These are phyloP conservation scores for Candida insectorum DNA, from an alignment of 805 yeast species.

Conservation along the genomic window DNA sequence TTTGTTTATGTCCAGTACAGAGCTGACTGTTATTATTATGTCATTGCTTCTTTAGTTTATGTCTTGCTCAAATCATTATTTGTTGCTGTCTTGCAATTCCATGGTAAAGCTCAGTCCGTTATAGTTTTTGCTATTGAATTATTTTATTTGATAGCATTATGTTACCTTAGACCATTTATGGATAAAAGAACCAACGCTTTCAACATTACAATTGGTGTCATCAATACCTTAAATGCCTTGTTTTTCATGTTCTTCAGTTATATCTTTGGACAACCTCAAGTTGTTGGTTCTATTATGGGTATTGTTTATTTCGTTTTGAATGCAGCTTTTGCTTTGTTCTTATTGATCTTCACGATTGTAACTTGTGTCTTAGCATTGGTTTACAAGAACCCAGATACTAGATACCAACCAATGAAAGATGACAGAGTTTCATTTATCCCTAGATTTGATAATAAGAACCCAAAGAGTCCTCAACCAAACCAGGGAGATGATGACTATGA, in stretches of 20 bases:
- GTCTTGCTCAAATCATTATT: slow-evolving; percentile 72
- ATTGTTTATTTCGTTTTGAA: slow-evolving; percentile 84
- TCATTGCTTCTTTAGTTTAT: slow-evolving; percentile 61
- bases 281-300: slow-evolving; percentile 90
- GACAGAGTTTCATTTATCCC: slow-evolving; percentile 96
- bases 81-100: slow-evolving; percentile 78
- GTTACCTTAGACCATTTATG: slow-evolving; percentile 83
- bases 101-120: slow-evolving; percentile 81
- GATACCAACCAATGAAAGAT: slow-evolving; percentile 95
- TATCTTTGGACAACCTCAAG: slow-evolving; percentile 76
- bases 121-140: slow-evolving; percentile 75
- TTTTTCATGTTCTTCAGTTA: slow-evolving; percentile 88
- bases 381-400: slow-evolving; percentile 89
- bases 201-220: slow-evolving; percentile 80
- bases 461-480: slow-evolving; percentile 13
- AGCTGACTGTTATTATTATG: slow-evolving; percentile 85
- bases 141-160: slow-evolving; percentile 58
- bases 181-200: slow-evolving; percentile 93
- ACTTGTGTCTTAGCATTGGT: slow-evolving; percentile 82
- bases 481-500: slow-evolving; percentile 48
- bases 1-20: slow-evolving; percentile 88
- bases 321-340: slow-evolving; percentile 80
- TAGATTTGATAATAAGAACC: slow-evolving; percentile 39
- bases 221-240: slow-evolving; percentile 77
- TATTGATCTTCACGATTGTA: slow-evolving; percentile 80